Percentiles rank a stretch among this genome's conserved stretches.
Evolutionary conservation across 1,284 basidiomycete species (phyloP).

Genomic region (Marasmius tenuissimus): DNA sequence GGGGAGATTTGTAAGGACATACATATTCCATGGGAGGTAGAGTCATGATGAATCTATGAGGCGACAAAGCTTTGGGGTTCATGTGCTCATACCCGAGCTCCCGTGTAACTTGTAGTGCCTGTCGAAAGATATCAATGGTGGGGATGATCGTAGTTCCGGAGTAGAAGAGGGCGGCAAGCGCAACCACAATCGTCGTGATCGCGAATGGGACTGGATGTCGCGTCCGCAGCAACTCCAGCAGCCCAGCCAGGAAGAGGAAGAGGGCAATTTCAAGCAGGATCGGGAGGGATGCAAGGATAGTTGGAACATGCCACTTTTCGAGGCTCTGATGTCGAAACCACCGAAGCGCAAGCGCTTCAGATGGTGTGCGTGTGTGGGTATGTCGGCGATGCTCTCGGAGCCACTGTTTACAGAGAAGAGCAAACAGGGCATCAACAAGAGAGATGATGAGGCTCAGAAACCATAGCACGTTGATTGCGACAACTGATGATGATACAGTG

Average conservation of each 20-base stretch:
- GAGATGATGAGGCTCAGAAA: slow-evolving; percentile 8
- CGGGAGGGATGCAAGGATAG: neutral
- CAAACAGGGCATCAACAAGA: slow-evolving; percentile 1
- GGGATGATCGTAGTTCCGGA: neutral
- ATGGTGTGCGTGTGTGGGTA: neutral
- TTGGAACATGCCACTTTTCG: neutral
- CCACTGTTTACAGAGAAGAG: slow-evolving; percentile 12
- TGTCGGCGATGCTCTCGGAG: slow-evolving; percentile 8
- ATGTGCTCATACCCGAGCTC: no score
- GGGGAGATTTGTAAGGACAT: neutral
- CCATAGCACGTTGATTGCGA: slow-evolving; percentile 4
- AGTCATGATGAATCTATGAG: neutral
- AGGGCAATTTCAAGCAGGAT: neutral
- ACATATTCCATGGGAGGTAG: neutral
- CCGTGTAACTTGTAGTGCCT: neutral
- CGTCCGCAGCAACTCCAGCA: slow-evolving; percentile 2
- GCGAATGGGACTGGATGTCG: neutral
- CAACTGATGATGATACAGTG: neutral
- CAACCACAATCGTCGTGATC: neutral
- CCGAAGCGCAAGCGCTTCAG: neutral
- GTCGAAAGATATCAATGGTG: neutral
- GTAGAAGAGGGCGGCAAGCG: neutral
- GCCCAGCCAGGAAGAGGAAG: slow-evolving; percentile 2
- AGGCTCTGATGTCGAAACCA: neutral
- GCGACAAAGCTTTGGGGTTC: no score